These are phyloP conservation scores for Diacronema lutheri DNA, from an alignment of 78 protist genomes.

Conservation along the genomic window DNA sequence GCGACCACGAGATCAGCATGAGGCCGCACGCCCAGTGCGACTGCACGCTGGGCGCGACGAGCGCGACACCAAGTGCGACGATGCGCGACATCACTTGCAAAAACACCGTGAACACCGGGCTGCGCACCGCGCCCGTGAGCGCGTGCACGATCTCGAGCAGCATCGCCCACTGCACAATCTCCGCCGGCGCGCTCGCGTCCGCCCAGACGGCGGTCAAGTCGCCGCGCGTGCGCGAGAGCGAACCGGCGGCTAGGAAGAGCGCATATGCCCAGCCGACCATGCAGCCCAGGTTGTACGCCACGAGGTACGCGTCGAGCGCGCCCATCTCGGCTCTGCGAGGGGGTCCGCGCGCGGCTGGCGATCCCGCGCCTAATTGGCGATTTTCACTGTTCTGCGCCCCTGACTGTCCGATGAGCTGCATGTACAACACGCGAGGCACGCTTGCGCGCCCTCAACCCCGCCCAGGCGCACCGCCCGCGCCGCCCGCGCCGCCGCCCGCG, in stretches of 20 bases:
- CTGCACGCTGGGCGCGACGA: background rate
- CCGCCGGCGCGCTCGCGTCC: background rate
- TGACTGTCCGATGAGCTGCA: no score
- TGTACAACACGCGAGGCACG: no score
- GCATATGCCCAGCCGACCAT: background rate
- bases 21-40: background rate
- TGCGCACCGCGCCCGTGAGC: background rate
- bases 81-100: background rate
- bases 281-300: slow-evolving; percentile 8
- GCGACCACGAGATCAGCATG: background rate
- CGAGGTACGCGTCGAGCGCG: background rate
- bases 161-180: background rate
- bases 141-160: slow-evolving; percentile 24
- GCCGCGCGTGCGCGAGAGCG: background rate
- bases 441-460: no score
- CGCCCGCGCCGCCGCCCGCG: no score
- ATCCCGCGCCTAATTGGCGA: no score
- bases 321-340: no score
- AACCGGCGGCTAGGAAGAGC: background rate
- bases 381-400: no score
- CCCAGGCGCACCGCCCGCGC: no score
- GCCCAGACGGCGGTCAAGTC: background rate
- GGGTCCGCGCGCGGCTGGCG: no score
- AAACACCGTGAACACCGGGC: background rate
- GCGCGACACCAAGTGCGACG: background rate